Conservation (phyloP, 2,329 filamentous ascomycete species). For the Niveomyces coronatus region DNA sequence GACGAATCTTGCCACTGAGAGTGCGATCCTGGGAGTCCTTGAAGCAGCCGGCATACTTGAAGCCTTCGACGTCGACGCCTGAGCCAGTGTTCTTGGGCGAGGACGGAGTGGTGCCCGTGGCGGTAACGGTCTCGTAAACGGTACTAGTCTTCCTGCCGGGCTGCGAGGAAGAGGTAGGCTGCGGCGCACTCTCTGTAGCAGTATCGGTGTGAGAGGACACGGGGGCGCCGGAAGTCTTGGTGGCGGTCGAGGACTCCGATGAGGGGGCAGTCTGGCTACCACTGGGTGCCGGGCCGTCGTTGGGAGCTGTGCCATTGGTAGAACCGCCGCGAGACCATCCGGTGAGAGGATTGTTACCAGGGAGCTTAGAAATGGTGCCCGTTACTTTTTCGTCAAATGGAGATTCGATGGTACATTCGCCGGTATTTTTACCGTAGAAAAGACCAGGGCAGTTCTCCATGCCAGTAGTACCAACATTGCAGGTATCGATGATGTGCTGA, state of each 20-base stretch:
- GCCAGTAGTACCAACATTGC: constrained; percentile 46
- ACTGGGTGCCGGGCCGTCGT: neutral
- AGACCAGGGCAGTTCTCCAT: constrained; percentile 55
- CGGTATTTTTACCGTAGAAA: constrained; percentile 39
- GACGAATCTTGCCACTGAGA: constrained; percentile 28
- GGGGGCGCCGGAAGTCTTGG: neutral
- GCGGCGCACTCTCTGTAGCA: neutral
- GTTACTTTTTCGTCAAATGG: constrained; percentile 35
- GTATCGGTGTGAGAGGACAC: neutral
- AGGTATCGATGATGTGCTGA: constrained; percentile 56
- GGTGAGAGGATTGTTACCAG: constrained; percentile 44
- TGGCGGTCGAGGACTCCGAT: neutral
- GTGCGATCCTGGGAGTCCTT: constrained; percentile 26
- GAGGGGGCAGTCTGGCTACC: neutral
- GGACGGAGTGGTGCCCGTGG: constrained; percentile 23
- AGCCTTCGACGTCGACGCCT: constrained; percentile 16
- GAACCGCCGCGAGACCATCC: constrained; percentile 36
- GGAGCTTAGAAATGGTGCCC: constrained; percentile 36
- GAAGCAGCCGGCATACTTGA: constrained; percentile 34
- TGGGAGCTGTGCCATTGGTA: neutral
- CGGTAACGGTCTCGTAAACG: constrained; percentile 36
- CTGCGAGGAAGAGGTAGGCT: constrained; percentile 5
- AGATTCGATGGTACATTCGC: constrained; percentile 40
- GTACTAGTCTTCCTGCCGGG: constrained; percentile 22
- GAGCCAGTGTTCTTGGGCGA: constrained; percentile 11